Conservation (phyloP, 805 yeast species). For the Starmerella stellata region DNA sequence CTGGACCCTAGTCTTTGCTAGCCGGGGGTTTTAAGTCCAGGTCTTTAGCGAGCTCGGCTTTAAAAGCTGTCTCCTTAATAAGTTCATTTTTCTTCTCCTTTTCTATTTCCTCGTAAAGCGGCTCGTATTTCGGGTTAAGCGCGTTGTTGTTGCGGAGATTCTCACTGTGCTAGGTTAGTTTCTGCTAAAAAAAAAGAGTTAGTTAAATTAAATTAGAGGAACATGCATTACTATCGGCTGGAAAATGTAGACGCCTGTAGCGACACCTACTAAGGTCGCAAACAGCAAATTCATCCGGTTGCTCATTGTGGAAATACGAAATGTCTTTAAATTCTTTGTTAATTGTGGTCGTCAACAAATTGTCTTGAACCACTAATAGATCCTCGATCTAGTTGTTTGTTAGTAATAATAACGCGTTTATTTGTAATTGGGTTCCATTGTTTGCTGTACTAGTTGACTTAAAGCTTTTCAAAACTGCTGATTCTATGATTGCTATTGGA, state of each 20-base stretch:
- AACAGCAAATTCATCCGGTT: conserved; percentile 14
- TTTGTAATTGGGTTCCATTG: no score
- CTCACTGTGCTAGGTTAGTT: conserved; percentile 12
- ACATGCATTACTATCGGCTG: conserved; percentile 20
- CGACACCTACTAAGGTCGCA: conserved; percentile 15
- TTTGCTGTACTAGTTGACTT: no score
- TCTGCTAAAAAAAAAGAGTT: background rate
- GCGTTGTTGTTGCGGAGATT: conserved; percentile 18
- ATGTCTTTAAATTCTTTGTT: no score
- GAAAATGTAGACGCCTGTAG: conserved; percentile 18
- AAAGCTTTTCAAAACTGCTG: no score
- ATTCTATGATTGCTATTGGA: no score
- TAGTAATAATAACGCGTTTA: no score
- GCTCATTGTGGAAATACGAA: conserved; percentile 4
- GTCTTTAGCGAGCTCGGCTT: background rate
- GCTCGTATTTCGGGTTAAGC: conserved; percentile 16
- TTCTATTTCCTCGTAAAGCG: conserved; percentile 11
- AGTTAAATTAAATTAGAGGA: background rate
- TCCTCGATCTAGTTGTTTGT: no score
- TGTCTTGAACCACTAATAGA: no score
- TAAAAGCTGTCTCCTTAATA: background rate
- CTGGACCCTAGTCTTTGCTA: background rate
- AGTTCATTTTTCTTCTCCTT: background rate
- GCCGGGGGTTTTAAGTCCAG: background rate
- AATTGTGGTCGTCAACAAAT: no score